Evolutionary conservation across 139 green algal genomes (phyloP), one percentile per base, ranked within the genome.

Genomic region (Trebouxia sp.): DNA sequence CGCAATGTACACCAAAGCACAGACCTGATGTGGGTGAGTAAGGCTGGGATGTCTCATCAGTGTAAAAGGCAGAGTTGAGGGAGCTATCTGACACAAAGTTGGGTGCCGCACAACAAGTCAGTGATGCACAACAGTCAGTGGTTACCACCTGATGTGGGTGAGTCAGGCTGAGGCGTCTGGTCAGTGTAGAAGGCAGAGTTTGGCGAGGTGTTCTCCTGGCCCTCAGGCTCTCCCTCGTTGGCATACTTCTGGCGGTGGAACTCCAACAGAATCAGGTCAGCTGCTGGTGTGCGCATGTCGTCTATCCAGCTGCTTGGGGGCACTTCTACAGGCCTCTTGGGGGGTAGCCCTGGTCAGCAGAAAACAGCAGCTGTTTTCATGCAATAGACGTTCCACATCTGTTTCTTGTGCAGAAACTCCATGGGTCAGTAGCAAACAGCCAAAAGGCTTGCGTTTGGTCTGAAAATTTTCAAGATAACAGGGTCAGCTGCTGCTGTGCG

Each of bases 231-330:
- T 41, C 69, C 69, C 12, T 77, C 41, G 7, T 11, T 56, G 76
- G 20, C 43, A 48, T 48, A 72, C 48, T 74, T 79, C 69, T 84
- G 80, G 30, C 38, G 26, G 6, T 65, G 69, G 67, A 85, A 87
- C 51, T 85, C 53, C 11, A 65, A 42, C 24, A 87, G 84, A 22
- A 85, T 69, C 7, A 81, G 35, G n/a, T 87, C 75, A 17, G 51
- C 65, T 10, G 84, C 39, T 10, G 84, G 84, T 10, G 84, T 83
- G 66, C 84, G 75, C 80, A 87, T 79, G 47, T 72, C 69, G 0
- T 80, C 51, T 32, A 83, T 56, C 53, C 56, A 80, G 28, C 38
- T 35, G 30, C 37, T 30, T 0, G 80, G 42, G 1, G 80, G 80
- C 66, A 83, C 56, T 53, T 80, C 65, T 35, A 81, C 48, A 28